Evolutionary conservation across 2,329 filamentous ascomycete species (phyloP).

Genomic region (Raffaelea ambrosiae): DNA sequence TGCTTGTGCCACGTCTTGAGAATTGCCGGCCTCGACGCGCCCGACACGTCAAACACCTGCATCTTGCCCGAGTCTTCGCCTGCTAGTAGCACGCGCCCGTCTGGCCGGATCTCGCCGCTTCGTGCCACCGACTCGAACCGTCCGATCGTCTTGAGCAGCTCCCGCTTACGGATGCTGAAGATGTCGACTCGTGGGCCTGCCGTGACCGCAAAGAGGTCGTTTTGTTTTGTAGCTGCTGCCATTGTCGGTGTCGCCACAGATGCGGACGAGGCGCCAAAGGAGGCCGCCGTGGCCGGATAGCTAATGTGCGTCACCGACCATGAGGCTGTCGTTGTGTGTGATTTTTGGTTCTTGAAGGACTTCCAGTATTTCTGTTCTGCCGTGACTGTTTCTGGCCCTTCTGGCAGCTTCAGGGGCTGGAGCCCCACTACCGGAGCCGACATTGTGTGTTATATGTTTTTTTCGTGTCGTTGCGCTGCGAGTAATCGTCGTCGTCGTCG

Average conservation of each 20-base stretch:
- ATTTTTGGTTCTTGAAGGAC: constrained; percentile 83
- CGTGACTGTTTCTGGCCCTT: constrained; percentile 73
- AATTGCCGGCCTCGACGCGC: constrained; percentile 65
- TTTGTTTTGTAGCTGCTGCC: constrained; percentile 37
- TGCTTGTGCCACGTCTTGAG: constrained; percentile 93
- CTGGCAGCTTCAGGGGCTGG: constrained; percentile 72
- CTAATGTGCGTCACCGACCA: constrained; percentile 88
- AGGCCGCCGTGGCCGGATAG: constrained; percentile 45
- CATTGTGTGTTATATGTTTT: constrained; percentile 42
- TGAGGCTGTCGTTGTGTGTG: constrained; percentile 83
- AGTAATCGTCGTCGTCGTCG: too few relatives aligned
- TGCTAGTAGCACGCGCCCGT: constrained; percentile 82
- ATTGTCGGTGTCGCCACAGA: constrained; percentile 30
- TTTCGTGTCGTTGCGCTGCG: not conserved
- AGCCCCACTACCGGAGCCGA: constrained; percentile 78
- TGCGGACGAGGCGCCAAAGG: constrained; percentile 17
- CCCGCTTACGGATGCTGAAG: constrained; percentile 84
- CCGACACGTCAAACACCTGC: constrained; percentile 83
- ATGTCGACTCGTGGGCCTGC: constrained; percentile 89
- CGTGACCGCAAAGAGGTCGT: constrained; percentile 84
- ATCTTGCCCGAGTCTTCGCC: constrained; percentile 88
- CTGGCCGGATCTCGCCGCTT: constrained; percentile 77
- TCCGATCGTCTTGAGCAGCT: constrained; percentile 87
- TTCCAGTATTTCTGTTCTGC: constrained; percentile 96
- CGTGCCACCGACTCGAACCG: constrained; percentile 88